Percentiles rank a stretch among this genome's conserved stretches.
Conservation (phyloP, 805 yeast species). For the Sugiyamaella qingdaonensis region DNA sequence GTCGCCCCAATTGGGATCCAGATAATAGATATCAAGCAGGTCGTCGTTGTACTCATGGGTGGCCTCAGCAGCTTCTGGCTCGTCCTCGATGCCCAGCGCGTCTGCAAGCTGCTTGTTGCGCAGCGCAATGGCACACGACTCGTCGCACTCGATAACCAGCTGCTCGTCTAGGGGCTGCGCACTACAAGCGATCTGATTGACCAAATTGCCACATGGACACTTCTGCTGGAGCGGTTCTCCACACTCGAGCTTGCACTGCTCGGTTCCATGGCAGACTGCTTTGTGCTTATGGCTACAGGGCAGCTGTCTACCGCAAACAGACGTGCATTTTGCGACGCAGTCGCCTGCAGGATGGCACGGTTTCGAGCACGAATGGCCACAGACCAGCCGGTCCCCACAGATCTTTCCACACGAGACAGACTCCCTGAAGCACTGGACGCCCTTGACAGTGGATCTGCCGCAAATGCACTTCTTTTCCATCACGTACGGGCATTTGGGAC, state of each 20-base stretch:
- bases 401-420: constrained; percentile 63
- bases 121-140: constrained; percentile 56
- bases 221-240: constrained; percentile 42
- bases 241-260: constrained; percentile 34
- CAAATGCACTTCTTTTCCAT: constrained; percentile 60
- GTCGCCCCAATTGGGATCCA: constrained; percentile 65
- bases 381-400: constrained; percentile 49
- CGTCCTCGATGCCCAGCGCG: constrained; percentile 49
- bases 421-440: constrained; percentile 65
- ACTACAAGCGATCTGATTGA: constrained; percentile 51
- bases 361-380: constrained; percentile 54
- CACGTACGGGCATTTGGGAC: constrained; percentile 66
- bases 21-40: constrained; percentile 44
- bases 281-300: constrained; percentile 69
- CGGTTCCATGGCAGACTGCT: constrained; percentile 57
- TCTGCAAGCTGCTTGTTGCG: constrained; percentile 59
- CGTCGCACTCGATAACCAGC: constrained; percentile 53
- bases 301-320: constrained; percentile 50
- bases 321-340: constrained; percentile 58
- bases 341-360: constrained; percentile 56
- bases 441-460: constrained; percentile 51
- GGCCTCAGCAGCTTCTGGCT: constrained; percentile 18
- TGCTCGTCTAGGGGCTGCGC: constrained; percentile 36
- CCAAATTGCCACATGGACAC: constrained; percentile 64
- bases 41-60: constrained; percentile 43